These are phyloP conservation scores for Rhynchospora tenuis DNA, from an alignment of 176 grass and related monocot genomes.

Conservation along the genomic window DNA sequence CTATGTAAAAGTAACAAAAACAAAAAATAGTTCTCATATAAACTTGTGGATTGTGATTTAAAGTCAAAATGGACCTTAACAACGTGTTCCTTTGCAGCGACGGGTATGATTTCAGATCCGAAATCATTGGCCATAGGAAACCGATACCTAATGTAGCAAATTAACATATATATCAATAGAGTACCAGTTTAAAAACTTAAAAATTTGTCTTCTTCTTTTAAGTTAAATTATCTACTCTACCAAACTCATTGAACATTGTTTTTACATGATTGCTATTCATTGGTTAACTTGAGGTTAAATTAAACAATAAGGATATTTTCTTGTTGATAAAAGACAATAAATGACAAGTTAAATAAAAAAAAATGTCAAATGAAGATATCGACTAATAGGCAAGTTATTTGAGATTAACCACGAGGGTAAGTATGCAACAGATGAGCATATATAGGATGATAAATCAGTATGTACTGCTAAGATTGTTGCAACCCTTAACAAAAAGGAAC, in stretches of 20 bases:
- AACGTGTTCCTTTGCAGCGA: slow-evolving; percentile 59
- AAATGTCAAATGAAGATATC: background rate
- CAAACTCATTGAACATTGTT: background rate
- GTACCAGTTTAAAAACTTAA: background rate
- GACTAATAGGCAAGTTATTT: background rate
- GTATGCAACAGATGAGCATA: background rate
- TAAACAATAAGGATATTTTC: background rate
- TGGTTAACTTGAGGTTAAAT: background rate
- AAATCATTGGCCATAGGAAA: slow-evolving; percentile 97
- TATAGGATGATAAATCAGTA: background rate
- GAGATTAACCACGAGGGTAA: background rate
- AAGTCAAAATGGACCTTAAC: slow-evolving; percentile 41
- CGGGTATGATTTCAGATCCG: slow-evolving; percentile 89
- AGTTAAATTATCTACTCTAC: background rate
- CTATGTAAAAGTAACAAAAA: background rate
- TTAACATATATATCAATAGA: slow-evolving; percentile 22
- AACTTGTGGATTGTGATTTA: background rate
- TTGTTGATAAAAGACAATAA: background rate
- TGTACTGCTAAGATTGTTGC: background rate
- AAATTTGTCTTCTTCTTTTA: background rate
- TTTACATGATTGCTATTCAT: background rate
- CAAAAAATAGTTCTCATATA: background rate
- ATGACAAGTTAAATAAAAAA: background rate
- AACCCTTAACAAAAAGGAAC: background rate
- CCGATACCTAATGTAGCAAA: slow-evolving; percentile 64